phyloP scores from a whole-genome alignment of 106 monocot genomes.

The Dioscorea zingiberensis region DNA sequence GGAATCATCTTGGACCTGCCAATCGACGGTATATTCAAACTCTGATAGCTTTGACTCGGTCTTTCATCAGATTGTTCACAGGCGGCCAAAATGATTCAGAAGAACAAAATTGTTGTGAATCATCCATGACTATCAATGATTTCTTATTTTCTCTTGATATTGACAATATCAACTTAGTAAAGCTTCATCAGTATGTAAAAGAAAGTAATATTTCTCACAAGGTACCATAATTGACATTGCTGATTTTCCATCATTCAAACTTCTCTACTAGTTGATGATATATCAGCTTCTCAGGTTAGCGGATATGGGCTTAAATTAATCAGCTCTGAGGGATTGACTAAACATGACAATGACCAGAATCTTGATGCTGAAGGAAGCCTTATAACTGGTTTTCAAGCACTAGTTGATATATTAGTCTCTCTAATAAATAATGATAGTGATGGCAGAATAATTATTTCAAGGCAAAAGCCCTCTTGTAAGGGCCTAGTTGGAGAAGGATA shows the following conservation, averaged over 20 bases:
- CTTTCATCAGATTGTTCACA: constrained; percentile 48
- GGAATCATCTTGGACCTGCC: constrained; percentile 51
- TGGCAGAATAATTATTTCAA: constrained; percentile 80
- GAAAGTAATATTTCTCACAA: constrained; percentile 87
- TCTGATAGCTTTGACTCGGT: constrained; percentile 48
- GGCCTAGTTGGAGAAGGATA: constrained; percentile 43
- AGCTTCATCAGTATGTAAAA: constrained; percentile 72
- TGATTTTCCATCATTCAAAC: neutral
- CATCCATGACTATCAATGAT: constrained; percentile 83
- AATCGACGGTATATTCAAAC: constrained; percentile 95
- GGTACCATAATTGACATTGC: constrained; percentile 27
- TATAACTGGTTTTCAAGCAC: constrained; percentile 70
- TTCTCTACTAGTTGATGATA: neutral
- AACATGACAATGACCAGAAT: constrained; percentile 15
- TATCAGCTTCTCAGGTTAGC: constrained; percentile 46
- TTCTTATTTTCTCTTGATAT: constrained; percentile 89
- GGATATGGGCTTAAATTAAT: constrained; percentile 63
- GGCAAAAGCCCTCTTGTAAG: constrained; percentile 16
- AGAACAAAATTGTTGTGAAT: constrained; percentile 15
- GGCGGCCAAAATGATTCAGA: constrained; percentile 14
- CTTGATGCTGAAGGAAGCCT: constrained; percentile 42
- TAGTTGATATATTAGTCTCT: constrained; percentile 64
- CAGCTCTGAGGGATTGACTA: constrained; percentile 9
- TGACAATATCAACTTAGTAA: constrained; percentile 93
- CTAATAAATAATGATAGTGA: constrained; percentile 69